phyloP scores from a whole-genome alignment of 164 flowering plant genomes.

The Brasenia schreberi region DNA sequence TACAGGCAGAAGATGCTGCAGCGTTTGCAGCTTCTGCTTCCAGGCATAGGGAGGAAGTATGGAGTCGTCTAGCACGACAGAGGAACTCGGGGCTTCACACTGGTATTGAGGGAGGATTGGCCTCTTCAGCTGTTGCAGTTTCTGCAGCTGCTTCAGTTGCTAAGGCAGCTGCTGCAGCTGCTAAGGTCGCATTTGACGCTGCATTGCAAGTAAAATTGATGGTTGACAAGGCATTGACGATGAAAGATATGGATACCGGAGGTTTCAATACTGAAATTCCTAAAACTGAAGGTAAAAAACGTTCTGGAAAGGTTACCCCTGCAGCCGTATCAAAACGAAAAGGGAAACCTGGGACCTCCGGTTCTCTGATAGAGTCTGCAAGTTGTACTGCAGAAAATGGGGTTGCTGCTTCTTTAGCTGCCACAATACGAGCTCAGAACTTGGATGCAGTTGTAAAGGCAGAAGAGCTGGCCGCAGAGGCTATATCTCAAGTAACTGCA shows the following conservation, averaged over 20 bases:
- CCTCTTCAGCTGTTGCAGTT: conserved; percentile 69
- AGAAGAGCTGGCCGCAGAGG: conserved; percentile 91
- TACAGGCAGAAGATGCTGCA: conserved; percentile 76
- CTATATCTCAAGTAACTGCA: conserved; percentile 84
- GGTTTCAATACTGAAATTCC: conserved; percentile 10
- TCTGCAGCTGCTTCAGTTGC: conserved; percentile 97
- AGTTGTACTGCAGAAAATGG: conserved; percentile 65
- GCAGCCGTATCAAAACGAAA: conserved; percentile 49
- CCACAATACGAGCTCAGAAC: conserved; percentile 79
- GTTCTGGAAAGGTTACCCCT: conserved; percentile 35
- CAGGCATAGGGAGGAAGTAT: conserved; percentile 46
- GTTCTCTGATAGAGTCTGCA: conserved; percentile 59
- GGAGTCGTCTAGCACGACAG: conserved; percentile 60
- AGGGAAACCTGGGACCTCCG: conserved; percentile 22
- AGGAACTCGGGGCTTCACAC: conserved; percentile 36
- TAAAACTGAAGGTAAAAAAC: conserved; percentile 16
- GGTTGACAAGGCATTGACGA: conserved; percentile 62
- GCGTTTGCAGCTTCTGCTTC: conserved; percentile 57
- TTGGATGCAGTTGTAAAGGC: conserved; percentile 86
- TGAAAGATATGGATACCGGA: conserved; percentile 8
- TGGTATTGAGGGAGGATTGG: conserved; percentile 52
- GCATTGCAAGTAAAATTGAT: conserved; percentile 84
- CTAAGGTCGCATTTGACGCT: conserved; percentile 84
- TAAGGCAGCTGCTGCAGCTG: conserved; percentile 96
- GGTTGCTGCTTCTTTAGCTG: conserved; percentile 88